phyloP scores from a whole-genome alignment of 2,329 filamentous ascomycete genomes.

The Penicillium sp. region DNA sequence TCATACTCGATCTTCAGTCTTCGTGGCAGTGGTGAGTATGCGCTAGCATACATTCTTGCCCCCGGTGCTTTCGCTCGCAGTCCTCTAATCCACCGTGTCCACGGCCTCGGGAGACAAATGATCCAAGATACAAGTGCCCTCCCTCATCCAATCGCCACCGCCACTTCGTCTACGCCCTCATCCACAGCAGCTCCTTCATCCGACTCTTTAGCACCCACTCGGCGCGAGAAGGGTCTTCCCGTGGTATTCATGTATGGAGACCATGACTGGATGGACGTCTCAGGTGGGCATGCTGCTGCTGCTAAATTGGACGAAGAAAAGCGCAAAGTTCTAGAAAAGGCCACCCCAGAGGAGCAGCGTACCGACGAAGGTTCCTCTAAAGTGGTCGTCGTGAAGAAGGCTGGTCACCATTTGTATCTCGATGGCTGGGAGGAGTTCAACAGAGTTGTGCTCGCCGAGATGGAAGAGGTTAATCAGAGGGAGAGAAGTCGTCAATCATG shows the following conservation, averaged over 20 bases:
- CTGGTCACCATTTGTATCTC: constrained; percentile 70
- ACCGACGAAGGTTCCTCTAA: constrained; percentile 77
- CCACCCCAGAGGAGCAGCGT: constrained; percentile 63
- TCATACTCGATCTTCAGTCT: constrained; percentile 92
- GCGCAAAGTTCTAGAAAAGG: constrained; percentile 58
- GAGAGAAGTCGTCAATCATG: constrained; percentile 22
- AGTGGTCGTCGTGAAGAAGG: constrained; percentile 72
- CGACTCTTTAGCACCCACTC: constrained; percentile 18
- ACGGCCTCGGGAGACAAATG: constrained; percentile 76
- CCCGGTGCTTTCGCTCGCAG: constrained; percentile 88
- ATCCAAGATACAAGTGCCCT: constrained; percentile 32
- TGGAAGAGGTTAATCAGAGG: constrained; percentile 56
- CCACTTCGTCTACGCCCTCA: constrained; percentile 24
- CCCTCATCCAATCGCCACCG: constrained; percentile 8
- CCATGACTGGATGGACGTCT: constrained; percentile 97
- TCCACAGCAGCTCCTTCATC: constrained; percentile 16
- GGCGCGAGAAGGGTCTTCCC: constrained; percentile 67
- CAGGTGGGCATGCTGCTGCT: constrained; percentile 75
- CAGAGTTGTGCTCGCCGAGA: constrained; percentile 61
- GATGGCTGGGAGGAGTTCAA: constrained; percentile 72
- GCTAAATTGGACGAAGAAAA: constrained; percentile 73
- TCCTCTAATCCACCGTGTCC: constrained; percentile 82
- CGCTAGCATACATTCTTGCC: constrained; percentile 84
- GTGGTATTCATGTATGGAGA: constrained; percentile 95
- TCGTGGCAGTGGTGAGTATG: constrained; percentile 89